Evolutionary conservation across 257 asterid species (phyloP), one percentile per base, ranked within the genome.

Genomic region (Scutellaria baicalensis): DNA sequence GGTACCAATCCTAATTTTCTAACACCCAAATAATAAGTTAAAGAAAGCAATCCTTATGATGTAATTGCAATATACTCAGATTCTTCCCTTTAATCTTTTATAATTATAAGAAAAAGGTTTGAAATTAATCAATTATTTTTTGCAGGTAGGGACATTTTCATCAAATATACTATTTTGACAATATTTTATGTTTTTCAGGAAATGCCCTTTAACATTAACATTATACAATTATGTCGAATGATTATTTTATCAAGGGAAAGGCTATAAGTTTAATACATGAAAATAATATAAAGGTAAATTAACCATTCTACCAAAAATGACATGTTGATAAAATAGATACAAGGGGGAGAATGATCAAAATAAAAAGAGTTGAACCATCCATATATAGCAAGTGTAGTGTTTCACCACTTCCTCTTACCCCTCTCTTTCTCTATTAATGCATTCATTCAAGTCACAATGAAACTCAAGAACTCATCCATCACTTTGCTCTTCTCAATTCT

Each of bases 391-490:
- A 68, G 63, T 61, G 56, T 54, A 42, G 44, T 45, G 70, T 60
- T 13, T 36, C 67, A 75, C 59, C 43, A 38, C 21, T 65, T 59
- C 68, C 17, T 18, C 66, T 27, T 18, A 55, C 63, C 62, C 45
- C 68, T 21, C 69, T 59, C 71, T 16, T 16, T 38, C 57, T 51
- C 65, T 72, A 58, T 13, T 59, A 10, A 10, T 42, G 1, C 54
- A 39, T 40, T 39, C 58, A 61, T 10, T 2, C n/a, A 27, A 27
- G 33, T 35, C 66, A 57, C 58, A 51, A 77, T 79, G 84, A 70
- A 66, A 70, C 40, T 18, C 57, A 80, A 47, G 20, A 75, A 66
- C 38, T 9, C 71, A 68, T 69, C 63, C 75, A 13, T 21, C 72
- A 59, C 66, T 55, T 18, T 61, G 0, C 36, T 78, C 14, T 72